These are phyloP conservation scores for Euphorbia schlechtendalii DNA, from an alignment of 441 rosid species.

Conservation along the genomic window DNA sequence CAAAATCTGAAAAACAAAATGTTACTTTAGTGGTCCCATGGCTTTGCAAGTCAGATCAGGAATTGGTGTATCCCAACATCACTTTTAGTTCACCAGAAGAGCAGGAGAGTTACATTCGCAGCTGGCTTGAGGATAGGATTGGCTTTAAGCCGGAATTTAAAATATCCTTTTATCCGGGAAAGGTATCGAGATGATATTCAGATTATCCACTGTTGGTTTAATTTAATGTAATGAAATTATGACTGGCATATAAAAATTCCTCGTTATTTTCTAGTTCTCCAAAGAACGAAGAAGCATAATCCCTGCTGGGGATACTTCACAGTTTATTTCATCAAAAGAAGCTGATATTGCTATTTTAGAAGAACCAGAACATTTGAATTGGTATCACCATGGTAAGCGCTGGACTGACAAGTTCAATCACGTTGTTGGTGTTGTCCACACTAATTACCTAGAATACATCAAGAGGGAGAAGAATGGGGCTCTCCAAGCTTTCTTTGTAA, in stretches of 20 bases:
- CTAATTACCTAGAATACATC: slow-evolving; percentile 94
- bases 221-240: neutral
- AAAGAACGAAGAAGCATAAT: slow-evolving; percentile 86
- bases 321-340: slow-evolving; percentile 76
- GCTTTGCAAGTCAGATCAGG: slow-evolving; percentile 95
- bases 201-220: neutral
- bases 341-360: slow-evolving; percentile 92
- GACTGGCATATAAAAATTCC: slow-evolving; percentile 13
- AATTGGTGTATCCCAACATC: slow-evolving; percentile 80
- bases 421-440: slow-evolving; percentile 92
- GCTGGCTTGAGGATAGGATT: slow-evolving; percentile 89
- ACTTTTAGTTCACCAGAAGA: slow-evolving; percentile 92
- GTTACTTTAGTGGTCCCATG: slow-evolving; percentile 95
- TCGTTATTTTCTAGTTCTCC: slow-evolving; percentile 52
- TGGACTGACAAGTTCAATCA: slow-evolving; percentile 96
- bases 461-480: slow-evolving; percentile 95
- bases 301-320: slow-evolving; percentile 94
- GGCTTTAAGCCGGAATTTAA: slow-evolving; percentile 88
- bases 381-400: slow-evolving; percentile 94
- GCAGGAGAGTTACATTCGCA: slow-evolving; percentile 85
- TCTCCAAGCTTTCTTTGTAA: slow-evolving; percentile 84
- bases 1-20: slow-evolving; percentile 70
- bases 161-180: slow-evolving; percentile 96
- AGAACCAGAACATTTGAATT: slow-evolving; percentile 95
- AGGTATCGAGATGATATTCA: slow-evolving; percentile 34